Base-by-base conservation (phyloP, 768 basidiomycete species). In the Boletus sp. region DNA sequence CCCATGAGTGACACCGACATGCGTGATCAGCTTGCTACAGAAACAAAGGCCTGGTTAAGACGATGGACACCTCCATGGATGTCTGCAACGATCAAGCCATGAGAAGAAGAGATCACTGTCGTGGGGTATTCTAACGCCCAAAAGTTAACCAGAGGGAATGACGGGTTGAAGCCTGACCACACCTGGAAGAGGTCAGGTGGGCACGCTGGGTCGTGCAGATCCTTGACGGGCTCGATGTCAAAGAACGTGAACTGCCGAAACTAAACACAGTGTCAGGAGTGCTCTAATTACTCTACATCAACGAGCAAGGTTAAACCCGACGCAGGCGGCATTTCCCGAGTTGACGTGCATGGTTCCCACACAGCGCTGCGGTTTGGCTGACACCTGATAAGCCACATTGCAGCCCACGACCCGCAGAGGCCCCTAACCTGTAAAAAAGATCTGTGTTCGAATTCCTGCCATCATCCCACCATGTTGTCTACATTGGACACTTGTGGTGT, bases 201-300 rank as follows among this genome's bases (percentile, higher is more conserved):
- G 53, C 80, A 83, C 2, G 82, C 79, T 14, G 90, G 75, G 66
- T 96, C 89, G 62, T 94, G 83, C 3, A 79, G 75, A 63, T 93
- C 92, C 68, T 85, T 91, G 57, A 94, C 84, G 13, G 83, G 80
- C 5, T 83, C 79, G 13, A 79, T 76, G 59, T 93, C 85, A 65
- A 97, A 98, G 82, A 97, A 97, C 4, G 84, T 77, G 74, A 96
- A 96, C 65, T 93, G 90, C 47, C 88, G 81, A 84, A 88, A 91
- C 90, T 95, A 52, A 7, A 51, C 0, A 27, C 15, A 15, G n/a
- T 13, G 44, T 68, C 46, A 70, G 53, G 47, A 13, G 14, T 21
- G n/a, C n/a, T n/a, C n/a, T n/a, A n/a, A n/a, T n/a, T n/a, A n/a
- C n/a, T n/a, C n/a, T n/a, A n/a, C n/a, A n/a, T n/a, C n/a, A n/a